These are phyloP conservation scores for Eutrema yunnanense DNA, from an alignment of 345 rosid genomes.

Conservation along the genomic window DNA sequence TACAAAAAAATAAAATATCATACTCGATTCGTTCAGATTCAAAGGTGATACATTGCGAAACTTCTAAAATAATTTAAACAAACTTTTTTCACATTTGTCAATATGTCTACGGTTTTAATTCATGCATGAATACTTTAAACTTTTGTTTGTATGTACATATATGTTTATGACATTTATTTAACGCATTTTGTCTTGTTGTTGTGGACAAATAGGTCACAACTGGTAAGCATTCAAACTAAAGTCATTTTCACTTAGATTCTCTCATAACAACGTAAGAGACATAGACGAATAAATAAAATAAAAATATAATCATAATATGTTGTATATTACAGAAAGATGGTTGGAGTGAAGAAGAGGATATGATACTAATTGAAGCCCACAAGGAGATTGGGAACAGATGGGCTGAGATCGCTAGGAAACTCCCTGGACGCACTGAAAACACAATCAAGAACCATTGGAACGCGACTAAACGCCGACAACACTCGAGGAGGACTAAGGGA, in stretches of 20 bases:
- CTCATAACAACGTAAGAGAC: constrained; percentile 4
- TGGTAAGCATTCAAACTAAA: neutral
- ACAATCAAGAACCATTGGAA: constrained; percentile 57
- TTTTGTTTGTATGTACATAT: constrained; percentile 19
- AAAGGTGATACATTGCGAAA: constrained; percentile 3
- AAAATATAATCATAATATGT: neutral
- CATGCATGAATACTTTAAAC: constrained; percentile 10
- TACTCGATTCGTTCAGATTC: neutral
- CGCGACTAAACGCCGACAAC: constrained; percentile 47
- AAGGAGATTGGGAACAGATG: constrained; percentile 57
- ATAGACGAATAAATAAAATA: neutral
- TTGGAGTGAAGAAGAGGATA: constrained; percentile 69
- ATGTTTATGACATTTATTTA: neutral
- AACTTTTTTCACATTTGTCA: constrained; percentile 12
- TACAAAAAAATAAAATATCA: neutral
- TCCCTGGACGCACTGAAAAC: constrained; percentile 61
- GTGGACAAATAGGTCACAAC: neutral
- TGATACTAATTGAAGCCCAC: constrained; percentile 29
- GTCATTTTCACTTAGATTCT: constrained; percentile 6
- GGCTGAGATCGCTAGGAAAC: constrained; percentile 61
- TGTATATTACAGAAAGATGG: constrained; percentile 47
- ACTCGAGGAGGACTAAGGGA: constrained; percentile 33
- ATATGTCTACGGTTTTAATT: constrained; percentile 4
- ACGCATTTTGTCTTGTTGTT: constrained; percentile 3
- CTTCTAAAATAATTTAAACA: neutral